Evolutionary conservation across 2,329 filamentous ascomycete species (phyloP).

Genomic region (Curvularia eragrostidis): DNA sequence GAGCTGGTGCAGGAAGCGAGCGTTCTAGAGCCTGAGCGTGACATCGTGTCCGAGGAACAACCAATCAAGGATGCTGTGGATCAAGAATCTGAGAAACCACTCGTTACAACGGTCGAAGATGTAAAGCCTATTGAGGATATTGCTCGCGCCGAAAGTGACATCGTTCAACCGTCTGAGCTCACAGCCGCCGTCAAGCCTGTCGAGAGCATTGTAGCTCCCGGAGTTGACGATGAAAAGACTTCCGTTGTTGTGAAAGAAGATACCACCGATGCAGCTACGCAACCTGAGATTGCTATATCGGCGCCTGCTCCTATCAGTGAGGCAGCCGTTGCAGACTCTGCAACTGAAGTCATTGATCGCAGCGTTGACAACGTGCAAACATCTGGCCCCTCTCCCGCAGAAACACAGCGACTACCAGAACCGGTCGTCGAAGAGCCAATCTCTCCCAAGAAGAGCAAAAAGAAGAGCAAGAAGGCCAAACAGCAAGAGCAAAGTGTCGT

Average conservation of each 20-base stretch:
- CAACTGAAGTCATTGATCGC: not conserved
- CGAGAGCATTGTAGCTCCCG: not conserved
- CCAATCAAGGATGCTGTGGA: not conserved
- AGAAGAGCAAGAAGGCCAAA: constrained; percentile 44
- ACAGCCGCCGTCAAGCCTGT: not conserved
- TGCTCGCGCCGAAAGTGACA: not conserved
- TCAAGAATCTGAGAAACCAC: constrained; percentile 1
- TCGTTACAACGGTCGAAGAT: not conserved
- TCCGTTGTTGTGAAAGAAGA: not conserved
- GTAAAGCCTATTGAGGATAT: not conserved
- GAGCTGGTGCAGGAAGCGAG: constrained; percentile 16
- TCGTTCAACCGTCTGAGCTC: not conserved
- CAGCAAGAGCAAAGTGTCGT: constrained; percentile 22
- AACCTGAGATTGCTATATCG: not conserved
- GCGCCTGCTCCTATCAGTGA: not conserved
- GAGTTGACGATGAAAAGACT: not conserved
- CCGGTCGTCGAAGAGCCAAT: constrained; percentile 6
- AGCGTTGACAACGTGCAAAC: constrained; percentile 3
- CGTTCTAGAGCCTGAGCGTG: constrained; percentile 5
- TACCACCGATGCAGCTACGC: not conserved
- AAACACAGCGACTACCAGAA: not conserved
- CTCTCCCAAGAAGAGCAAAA: constrained; percentile 28
- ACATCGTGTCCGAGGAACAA: not conserved
- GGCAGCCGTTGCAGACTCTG: not conserved
- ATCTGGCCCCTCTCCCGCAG: not conserved